Conservation (phyloP, 2,329 filamentous ascomycete species). For the Calonectria naviculata region DNA sequence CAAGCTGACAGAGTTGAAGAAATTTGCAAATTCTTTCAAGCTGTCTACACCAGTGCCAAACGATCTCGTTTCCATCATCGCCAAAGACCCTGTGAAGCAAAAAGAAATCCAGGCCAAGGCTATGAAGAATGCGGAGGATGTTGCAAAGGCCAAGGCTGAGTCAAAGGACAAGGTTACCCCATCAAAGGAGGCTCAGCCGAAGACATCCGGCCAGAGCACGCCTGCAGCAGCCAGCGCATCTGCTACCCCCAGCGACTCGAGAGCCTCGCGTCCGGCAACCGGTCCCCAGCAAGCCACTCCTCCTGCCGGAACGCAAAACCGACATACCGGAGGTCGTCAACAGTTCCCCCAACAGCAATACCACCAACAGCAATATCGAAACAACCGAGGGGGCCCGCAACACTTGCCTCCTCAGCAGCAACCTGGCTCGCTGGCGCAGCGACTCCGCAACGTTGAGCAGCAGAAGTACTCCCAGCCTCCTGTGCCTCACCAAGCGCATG, state of each 20-base stretch:
- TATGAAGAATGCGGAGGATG: constrained; percentile 77
- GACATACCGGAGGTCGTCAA: constrained; percentile 61
- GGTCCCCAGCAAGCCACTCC: constrained; percentile 47
- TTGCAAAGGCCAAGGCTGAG: constrained; percentile 65
- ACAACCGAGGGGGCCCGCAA: constrained; percentile 57
- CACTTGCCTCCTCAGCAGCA: constrained; percentile 54
- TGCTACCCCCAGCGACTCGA: constrained; percentile 38
- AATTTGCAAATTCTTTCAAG: constrained; percentile 95
- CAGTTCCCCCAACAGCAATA: constrained; percentile 60
- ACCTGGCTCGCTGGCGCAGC: constrained; percentile 60
- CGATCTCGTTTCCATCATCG: constrained; percentile 93
- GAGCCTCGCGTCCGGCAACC: constrained; percentile 47
- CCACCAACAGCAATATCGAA: constrained; percentile 59
- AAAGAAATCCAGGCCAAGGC: constrained; percentile 92
- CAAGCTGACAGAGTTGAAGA: constrained; percentile 93
- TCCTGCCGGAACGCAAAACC: constrained; percentile 46
- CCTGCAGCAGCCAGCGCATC: constrained; percentile 29
- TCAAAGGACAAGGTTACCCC: constrained; percentile 55
- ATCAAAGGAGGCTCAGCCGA: constrained; percentile 59
- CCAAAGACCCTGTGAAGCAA: constrained; percentile 96
- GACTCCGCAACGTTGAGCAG: constrained; percentile 63
- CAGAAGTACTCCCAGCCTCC: constrained; percentile 60
- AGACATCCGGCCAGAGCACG: constrained; percentile 41
- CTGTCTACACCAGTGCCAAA: constrained; percentile 90
- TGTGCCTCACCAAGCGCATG: constrained; percentile 56